phyloP scores from a whole-genome alignment of 257 asterid species.

The Salvia rosmarinus region DNA sequence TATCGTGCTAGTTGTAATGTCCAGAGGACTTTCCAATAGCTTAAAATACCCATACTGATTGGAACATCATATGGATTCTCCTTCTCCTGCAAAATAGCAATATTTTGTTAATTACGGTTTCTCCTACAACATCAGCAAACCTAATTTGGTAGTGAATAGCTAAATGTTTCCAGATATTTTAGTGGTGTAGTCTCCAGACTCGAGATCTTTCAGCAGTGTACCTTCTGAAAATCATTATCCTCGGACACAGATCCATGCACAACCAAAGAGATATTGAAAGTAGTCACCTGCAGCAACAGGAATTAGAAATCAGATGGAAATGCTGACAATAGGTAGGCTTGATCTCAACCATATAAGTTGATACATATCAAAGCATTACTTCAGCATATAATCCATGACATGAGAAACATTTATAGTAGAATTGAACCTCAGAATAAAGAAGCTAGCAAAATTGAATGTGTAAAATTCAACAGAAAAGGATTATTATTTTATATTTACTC shows the following conservation, averaged over 20 bases:
- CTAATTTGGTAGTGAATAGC: conserved; percentile 13
- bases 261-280: conserved; percentile 84
- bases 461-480: not conserved
- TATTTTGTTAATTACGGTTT: conserved; percentile 24
- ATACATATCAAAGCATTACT: conserved; percentile 10
- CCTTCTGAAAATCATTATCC: conserved; percentile 85
- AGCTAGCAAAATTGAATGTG: conserved; percentile 5
- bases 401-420: conserved; percentile 26
- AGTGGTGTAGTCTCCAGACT: conserved; percentile 30
- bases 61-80: conserved; percentile 78
- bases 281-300: conserved; percentile 67
- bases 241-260: conserved; percentile 89
- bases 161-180: conserved; percentile 14
- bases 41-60: conserved; percentile 64
- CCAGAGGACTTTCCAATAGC: conserved; percentile 85
- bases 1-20: conserved; percentile 88
- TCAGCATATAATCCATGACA: conserved; percentile 24
- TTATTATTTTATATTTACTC: not conserved
- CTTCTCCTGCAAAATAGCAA: conserved; percentile 55
- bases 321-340: conserved; percentile 1
- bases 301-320: conserved; percentile 27
- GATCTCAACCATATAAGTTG: not conserved
- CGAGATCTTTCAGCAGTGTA: conserved; percentile 33
- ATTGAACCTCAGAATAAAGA: not conserved
- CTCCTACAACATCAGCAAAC: conserved; percentile 44